A percentile compares a stretch with the other conserved stretches of the same genome.
Conservation (phyloP, 2,329 filamentous ascomycete genomes). For the Aspergillus proliferans region DNA sequence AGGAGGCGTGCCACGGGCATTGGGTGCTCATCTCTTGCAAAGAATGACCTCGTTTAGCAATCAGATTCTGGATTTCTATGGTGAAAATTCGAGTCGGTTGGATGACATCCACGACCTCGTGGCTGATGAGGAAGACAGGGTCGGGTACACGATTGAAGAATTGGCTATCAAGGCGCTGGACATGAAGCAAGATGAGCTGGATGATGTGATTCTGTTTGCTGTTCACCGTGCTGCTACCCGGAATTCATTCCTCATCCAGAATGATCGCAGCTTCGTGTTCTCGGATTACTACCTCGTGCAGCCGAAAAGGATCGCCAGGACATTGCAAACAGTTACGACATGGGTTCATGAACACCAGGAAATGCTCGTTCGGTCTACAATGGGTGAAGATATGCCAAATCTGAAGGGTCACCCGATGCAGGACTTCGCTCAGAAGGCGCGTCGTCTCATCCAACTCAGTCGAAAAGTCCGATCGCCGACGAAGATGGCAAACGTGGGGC, state of each 20-base stretch:
- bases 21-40: constrained; percentile 30
- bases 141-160: constrained; percentile 31
- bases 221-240: constrained; percentile 29
- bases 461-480: constrained; percentile 39
- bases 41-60: constrained; percentile 30
- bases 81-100: constrained; percentile 25
- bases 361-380: constrained; percentile 21
- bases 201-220: constrained; percentile 27
- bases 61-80: constrained; percentile 29
- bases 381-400: constrained; percentile 18
- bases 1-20: constrained; percentile 36
- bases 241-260: constrained; percentile 29
- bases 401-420: constrained; percentile 34
- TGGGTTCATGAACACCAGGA: constrained; percentile 52
- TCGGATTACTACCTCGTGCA: constrained; percentile 43
- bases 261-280: constrained; percentile 29
- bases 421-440: constrained; percentile 40
- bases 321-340: constrained; percentile 45
- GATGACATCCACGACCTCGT: constrained; percentile 34
- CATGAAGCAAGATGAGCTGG: constrained; percentile 22
- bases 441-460: constrained; percentile 36
- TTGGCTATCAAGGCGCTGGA: constrained; percentile 30
- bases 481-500: constrained; percentile 36
- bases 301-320: constrained; percentile 44
- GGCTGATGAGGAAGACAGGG: constrained; percentile 31